phyloP scores from a whole-genome alignment of 345 rosid species.

The Melaleuca alternifolia region DNA sequence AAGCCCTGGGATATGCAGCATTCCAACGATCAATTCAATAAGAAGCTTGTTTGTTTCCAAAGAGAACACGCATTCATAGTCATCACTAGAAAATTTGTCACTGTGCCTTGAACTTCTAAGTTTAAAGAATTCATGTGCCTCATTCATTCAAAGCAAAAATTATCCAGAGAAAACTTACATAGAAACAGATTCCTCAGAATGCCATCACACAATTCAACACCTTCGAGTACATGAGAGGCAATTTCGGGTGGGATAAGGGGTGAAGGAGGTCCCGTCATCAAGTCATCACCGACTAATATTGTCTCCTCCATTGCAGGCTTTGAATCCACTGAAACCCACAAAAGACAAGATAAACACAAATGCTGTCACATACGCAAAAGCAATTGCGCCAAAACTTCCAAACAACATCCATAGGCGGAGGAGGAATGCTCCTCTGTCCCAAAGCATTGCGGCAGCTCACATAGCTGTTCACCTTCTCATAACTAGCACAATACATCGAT shows the following conservation, averaged over 20 bases:
- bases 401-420: neutral
- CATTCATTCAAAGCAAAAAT: neutral
- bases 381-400: neutral
- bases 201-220: conserved; percentile 78
- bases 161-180: conserved; percentile 39
- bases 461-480: neutral
- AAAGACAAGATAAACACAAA: neutral
- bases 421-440: neutral
- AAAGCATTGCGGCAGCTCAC: neutral
- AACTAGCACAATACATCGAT: neutral
- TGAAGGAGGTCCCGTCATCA: conserved; percentile 92
- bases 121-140: neutral
- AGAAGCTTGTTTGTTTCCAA: neutral
- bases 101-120: neutral
- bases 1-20: neutral
- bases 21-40: neutral
- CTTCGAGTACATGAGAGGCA: conserved; percentile 80
- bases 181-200: conserved; percentile 72
- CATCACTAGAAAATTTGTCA: neutral
- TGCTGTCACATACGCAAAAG: neutral
- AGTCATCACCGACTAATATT: conserved; percentile 84
- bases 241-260: conserved; percentile 87
- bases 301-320: conserved; percentile 96
- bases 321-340: conserved; percentile 53
- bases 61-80: neutral